Base-by-base conservation (phyloP, 139 green algal genomes). In the Chlorella sp. region DNA sequence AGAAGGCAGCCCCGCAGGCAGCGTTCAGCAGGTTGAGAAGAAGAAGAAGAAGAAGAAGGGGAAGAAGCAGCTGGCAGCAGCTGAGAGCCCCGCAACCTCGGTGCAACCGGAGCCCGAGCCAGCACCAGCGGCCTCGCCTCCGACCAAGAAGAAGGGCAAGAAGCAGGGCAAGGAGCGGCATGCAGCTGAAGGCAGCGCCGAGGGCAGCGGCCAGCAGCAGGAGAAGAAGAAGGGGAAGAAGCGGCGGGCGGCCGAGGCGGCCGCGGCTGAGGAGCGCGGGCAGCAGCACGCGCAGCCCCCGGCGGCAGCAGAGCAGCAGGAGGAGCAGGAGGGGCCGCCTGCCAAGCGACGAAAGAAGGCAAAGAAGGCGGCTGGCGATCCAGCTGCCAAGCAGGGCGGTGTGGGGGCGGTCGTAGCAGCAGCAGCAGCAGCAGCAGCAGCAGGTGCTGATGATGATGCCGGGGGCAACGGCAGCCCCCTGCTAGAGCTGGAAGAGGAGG, bases 211-310 rank as follows among this genome's bases (percentile, higher is more conserved):
- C 48, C 48, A 40, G 66, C 34, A 76, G 22, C 66, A 78, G 36
- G 19, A 69, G n/a, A 37, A 69, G 21, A 83, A 80, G n/a, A 89
- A 86, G 39, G 24, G 53, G 37, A 60, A 91, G 86, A 42, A 34
- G 81, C 12, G 12, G 34, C 34, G 57, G 61, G 30, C 77, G 82
- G 64, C 18, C 36, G 64, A 60, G 83, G 68, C 26, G 40, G 75
- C 60, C 71, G 36, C 36, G 53, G 57, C 79, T 57, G 34, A 88
- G 81, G 57, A 40, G 37, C n/a, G 37, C 24, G 24, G 64, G 5
- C 64, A 79, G 75, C 75, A 76, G 75, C 39, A 81, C 12, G 75
- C 75, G 37, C n/a, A 48, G 34, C 75, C 75, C n/a, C 75, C 75
- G 0, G 75, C 34, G 2, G 75, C 75, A 24, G 39, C 82, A 16